Conservation (phyloP, 1,139 yeast species). For the Magnusiomyces starmeri region DNA sequence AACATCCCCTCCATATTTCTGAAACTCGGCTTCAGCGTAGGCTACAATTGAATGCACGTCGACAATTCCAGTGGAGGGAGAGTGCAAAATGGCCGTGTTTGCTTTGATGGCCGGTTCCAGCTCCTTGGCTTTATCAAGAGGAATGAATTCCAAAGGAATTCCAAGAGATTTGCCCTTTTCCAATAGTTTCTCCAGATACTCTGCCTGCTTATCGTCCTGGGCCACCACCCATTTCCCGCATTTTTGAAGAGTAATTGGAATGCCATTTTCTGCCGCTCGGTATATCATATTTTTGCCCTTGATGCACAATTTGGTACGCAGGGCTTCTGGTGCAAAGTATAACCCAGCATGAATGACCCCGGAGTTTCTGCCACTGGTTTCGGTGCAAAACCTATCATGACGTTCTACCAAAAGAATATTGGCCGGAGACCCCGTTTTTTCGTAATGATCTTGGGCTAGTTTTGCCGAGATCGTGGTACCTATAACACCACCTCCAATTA, state of each 20-base stretch:
- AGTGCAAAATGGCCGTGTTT: slow-evolving; percentile 51
- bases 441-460: slow-evolving; percentile 37
- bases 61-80: slow-evolving; percentile 83
- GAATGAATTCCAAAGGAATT: slow-evolving; percentile 54
- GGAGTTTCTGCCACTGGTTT: slow-evolving; percentile 80
- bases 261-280: slow-evolving; percentile 38
- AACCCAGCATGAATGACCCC: slow-evolving; percentile 92
- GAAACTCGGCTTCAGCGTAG: slow-evolving; percentile 49
- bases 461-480: slow-evolving; percentile 79
- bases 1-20: slow-evolving; percentile 53
- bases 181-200: slow-evolving; percentile 48
- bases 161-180: slow-evolving; percentile 41
- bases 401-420: slow-evolving; percentile 66
- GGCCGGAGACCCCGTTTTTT: slow-evolving; percentile 22
- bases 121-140: slow-evolving; percentile 38
- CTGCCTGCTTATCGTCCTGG: slow-evolving; percentile 57
- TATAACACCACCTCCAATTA: slow-evolving; percentile 84
- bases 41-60: slow-evolving; percentile 71
- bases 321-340: slow-evolving; percentile 62
- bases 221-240: slow-evolving; percentile 89
- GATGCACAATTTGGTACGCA: slow-evolving; percentile 65
- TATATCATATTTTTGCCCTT: slow-evolving; percentile 67
- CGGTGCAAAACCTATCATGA: slow-evolving; percentile 58
- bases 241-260: slow-evolving; percentile 48
- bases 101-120: slow-evolving; percentile 66